These are phyloP conservation scores for Saturnispora sekii DNA, from an alignment of 805 yeast genomes.

Conservation along the genomic window DNA sequence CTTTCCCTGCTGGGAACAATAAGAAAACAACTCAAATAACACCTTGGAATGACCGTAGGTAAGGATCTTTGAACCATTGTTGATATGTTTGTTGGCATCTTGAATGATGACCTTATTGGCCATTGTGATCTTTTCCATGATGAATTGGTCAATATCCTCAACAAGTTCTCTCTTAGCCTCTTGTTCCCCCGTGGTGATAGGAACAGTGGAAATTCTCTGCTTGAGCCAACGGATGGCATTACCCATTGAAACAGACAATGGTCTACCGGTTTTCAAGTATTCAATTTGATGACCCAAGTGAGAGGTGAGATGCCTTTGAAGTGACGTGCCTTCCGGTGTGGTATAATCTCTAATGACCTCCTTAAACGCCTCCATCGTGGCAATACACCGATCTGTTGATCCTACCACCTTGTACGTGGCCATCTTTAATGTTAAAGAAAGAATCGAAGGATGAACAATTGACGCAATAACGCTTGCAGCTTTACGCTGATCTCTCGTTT, in stretches of 20 bases:
- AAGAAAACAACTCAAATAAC: conserved; percentile 59
- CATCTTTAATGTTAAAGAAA: conserved; percentile 67
- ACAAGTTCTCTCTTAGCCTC: conserved; percentile 58
- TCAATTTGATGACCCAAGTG: conserved; percentile 90
- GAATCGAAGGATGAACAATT: conserved; percentile 78
- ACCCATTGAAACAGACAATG: conserved; percentile 91
- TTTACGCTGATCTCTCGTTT: conserved; percentile 67
- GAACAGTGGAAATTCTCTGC: conserved; percentile 78
- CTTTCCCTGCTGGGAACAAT: conserved; percentile 56
- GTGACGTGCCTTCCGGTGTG: conserved; percentile 78
- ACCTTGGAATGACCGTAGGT: conserved; percentile 88
- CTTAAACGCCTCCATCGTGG: conserved; percentile 80
- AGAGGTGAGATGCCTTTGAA: conserved; percentile 80
- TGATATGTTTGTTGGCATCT: conserved; percentile 67
- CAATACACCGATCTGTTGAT: conserved; percentile 72
- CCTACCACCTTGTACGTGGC: conserved; percentile 86
- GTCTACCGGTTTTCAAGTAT: conserved; percentile 81
- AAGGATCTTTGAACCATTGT: conserved; percentile 66
- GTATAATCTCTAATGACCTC: conserved; percentile 67
- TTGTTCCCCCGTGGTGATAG: conserved; percentile 58
- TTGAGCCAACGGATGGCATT: conserved; percentile 96
- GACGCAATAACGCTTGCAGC: conserved; percentile 50
- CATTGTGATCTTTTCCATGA: conserved; percentile 74
- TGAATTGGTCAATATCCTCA: conserved; percentile 67
- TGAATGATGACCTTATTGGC: conserved; percentile 78